Evolutionary conservation across 2,329 filamentous ascomycete genomes (phyloP), one percentile per base, ranked within the genome.

Genomic region (Rhytidhysteron rufulum): DNA sequence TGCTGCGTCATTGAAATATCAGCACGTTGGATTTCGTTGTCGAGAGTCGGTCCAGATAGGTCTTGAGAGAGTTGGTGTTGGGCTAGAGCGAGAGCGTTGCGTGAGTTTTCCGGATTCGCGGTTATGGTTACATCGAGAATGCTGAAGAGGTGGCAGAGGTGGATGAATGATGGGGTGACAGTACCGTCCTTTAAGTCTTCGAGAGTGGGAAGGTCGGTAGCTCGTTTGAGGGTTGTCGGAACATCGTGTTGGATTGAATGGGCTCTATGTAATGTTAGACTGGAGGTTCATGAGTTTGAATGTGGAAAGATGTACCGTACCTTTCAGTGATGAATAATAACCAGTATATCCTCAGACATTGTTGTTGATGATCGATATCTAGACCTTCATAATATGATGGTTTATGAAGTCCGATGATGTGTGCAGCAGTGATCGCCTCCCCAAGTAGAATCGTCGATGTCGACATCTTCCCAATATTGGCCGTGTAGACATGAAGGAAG

Each of bases 1-100:
- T 63, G 60, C 31, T 63, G 60, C 3, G 60, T 63, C 58, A 63
- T 63, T 0, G 58, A 59, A 4, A 63, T 63, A 25, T 63, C 59
- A 7, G 59, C 60, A n/a, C 60, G 51, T 37, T 62, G 58, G 5
- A 63, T 41, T 33, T 62, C 60, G n/a, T 62, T 63, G n/a, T 59
- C 50, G 1, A 62, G 46, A 37, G 49, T 53, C 7, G 51, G 53
- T 6, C 55, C 49, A 2, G 55, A 43, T 21, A 55, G 49, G 13
- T 63, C 60, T 32, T 53, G 53, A 27, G 48, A 55, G 16, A 63
- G 54, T 30, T 62, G 57, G 30, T 60, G 56, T 34, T 62, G 60
- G 24, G 59, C 59, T 10, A 55, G 43, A 2, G 57, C 49, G 4
- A 63, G 53, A 2, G 60, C 60, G 13, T 45, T 48, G 9, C 60